phyloP scores from a whole-genome alignment of 495 filamentous ascomycete species.

The Cudoniella acicularis region DNA sequence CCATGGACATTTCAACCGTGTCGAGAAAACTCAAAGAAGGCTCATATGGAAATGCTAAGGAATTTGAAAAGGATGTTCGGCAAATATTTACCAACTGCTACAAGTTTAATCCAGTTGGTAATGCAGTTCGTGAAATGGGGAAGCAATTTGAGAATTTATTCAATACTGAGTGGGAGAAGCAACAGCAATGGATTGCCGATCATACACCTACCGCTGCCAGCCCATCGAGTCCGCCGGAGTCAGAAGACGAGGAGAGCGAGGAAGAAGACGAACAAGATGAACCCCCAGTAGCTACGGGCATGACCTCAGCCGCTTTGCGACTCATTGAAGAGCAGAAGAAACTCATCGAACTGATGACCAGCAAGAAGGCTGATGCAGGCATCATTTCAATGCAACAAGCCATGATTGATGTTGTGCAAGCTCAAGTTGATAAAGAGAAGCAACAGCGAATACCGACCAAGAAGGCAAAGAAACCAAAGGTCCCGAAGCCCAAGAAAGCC shows the following conservation, averaged over 20 bases:
- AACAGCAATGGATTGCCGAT: slow-evolving; percentile 70
- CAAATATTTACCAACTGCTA: slow-evolving; percentile 87
- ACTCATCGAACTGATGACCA: slow-evolving; percentile 61
- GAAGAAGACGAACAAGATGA: slow-evolving; percentile 43
- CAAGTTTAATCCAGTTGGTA: slow-evolving; percentile 82
- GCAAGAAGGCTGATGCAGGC: slow-evolving; percentile 62
- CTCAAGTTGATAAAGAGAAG: slow-evolving; percentile 44
- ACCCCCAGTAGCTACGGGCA: slow-evolving; percentile 1
- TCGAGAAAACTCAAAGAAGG: slow-evolving; percentile 69
- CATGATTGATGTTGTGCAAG: slow-evolving; percentile 43
- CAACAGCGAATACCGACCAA: slow-evolving; percentile 34
- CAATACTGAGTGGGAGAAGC: slow-evolving; percentile 66
- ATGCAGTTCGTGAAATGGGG: slow-evolving; percentile 67
- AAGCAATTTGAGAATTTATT: slow-evolving; percentile 68
- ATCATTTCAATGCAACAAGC: slow-evolving; percentile 53
- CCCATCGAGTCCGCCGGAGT: slow-evolving; percentile 54
- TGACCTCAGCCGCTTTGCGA: slow-evolving; percentile 20
- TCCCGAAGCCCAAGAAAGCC: slow-evolving; percentile 42
- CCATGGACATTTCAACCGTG: slow-evolving; percentile 88
- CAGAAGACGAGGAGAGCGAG: slow-evolving; percentile 64
- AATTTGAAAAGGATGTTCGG: slow-evolving; percentile 78
- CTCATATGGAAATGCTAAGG: slow-evolving; percentile 78
- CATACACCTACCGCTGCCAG: slow-evolving; percentile 57
- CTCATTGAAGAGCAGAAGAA: slow-evolving; percentile 57
- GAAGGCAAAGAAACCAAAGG: slow-evolving; percentile 35